Percentiles rank a stretch among this genome's conserved stretches.
Conservation (phyloP, 2,329 filamentous ascomycete species). For the Botrytis cinerea region DNA sequence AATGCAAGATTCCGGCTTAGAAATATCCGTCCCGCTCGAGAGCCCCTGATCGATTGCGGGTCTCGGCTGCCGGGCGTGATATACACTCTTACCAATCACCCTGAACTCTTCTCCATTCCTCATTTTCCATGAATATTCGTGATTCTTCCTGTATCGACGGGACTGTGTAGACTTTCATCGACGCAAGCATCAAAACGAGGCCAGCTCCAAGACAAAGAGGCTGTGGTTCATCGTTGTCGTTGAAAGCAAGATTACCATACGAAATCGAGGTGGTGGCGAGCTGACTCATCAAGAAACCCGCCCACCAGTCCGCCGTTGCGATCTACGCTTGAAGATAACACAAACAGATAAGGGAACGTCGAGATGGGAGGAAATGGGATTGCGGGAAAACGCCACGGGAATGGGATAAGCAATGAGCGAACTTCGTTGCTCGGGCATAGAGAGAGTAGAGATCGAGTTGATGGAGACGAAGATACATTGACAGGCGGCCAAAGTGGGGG, state of each 20-base stretch:
- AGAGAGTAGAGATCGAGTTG: background rate
- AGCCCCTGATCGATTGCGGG: background rate
- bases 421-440: constrained; percentile 33
- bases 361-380: constrained; percentile 15
- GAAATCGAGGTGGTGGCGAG: background rate
- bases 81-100: background rate
- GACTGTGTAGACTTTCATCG: background rate
- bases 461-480: constrained; percentile 16
- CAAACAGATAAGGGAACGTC: background rate
- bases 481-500: background rate
- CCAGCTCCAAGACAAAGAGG: background rate
- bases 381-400: background rate
- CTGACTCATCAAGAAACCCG: background rate
- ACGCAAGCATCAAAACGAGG: background rate
- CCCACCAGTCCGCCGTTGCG: background rate
- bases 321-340: background rate
- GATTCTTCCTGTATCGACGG: background rate
- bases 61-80: background rate
- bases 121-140: background rate
- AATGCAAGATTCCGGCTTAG: background rate
- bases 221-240: background rate
- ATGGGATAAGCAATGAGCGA: constrained; percentile 27
- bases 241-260: background rate
- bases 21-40: background rate
- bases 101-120: background rate